A percentile compares a stretch with the other conserved stretches of the same genome.
Conservation (phyloP, 2,329 filamentous ascomycete species). For the Monilinia polystroma region DNA sequence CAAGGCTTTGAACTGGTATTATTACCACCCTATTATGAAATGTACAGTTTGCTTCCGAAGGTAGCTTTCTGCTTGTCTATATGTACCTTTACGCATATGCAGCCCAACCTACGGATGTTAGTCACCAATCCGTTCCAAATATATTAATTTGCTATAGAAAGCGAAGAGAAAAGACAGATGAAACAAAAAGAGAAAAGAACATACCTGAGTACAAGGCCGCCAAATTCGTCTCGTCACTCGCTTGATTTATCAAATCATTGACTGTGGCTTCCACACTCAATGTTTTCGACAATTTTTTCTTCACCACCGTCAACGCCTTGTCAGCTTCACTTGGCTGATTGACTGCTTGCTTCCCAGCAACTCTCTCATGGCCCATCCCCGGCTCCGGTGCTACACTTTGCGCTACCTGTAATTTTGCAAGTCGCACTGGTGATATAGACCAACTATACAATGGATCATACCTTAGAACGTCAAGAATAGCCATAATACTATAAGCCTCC, state of each 20-base stretch:
- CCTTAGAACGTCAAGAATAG: slow-evolving; percentile 93
- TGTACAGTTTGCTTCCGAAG: background rate
- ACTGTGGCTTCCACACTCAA: slow-evolving; percentile 93
- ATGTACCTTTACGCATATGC: slow-evolving; percentile 45
- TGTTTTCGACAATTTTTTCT: slow-evolving; percentile 93
- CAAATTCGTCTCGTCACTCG: slow-evolving; percentile 87
- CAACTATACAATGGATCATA: slow-evolving; percentile 97
- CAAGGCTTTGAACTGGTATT: background rate
- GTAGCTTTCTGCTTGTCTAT: background rate
- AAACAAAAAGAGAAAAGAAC: slow-evolving; percentile 10
- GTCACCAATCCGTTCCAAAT: background rate
- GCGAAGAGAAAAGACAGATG: background rate
- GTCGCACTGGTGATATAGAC: slow-evolving; percentile 74
- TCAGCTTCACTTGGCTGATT: slow-evolving; percentile 78
- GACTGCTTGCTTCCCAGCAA: slow-evolving; percentile 44
- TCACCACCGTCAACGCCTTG: slow-evolving; percentile 84
- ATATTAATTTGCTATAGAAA: background rate
- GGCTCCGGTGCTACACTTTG: slow-evolving; percentile 46
- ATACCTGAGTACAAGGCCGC: slow-evolving; percentile 76
- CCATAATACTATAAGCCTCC: slow-evolving; percentile 97
- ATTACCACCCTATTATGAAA: background rate
- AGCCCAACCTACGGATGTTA: slow-evolving; percentile 47
- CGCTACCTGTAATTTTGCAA: slow-evolving; percentile 64
- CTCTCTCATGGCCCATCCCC: slow-evolving; percentile 35
- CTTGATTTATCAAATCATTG: slow-evolving; percentile 94